A percentile compares a stretch with the other conserved stretches of the same genome.
phyloP scores from a whole-genome alignment of 257 asterid species.

The Ocimum tenuiflorum region DNA sequence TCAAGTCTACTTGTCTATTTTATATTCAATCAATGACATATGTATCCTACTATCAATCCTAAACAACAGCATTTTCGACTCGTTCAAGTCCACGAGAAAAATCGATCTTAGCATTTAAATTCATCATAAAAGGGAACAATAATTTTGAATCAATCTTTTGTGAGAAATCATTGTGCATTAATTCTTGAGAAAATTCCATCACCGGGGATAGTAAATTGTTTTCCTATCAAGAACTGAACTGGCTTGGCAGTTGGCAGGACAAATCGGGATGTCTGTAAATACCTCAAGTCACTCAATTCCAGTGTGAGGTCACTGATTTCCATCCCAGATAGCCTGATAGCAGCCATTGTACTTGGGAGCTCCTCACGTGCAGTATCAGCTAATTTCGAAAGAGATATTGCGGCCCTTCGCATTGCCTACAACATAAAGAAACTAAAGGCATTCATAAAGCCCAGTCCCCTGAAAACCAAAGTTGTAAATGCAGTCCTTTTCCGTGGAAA shows the following conservation, averaged over 20 bases:
- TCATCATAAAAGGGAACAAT: background rate
- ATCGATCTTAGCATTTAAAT: background rate
- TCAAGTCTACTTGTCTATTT: background rate
- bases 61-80: background rate
- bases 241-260: background rate
- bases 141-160: background rate
- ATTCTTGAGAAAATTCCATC: background rate
- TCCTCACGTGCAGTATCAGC: slow-evolving; percentile 85
- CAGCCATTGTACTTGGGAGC: slow-evolving; percentile 92
- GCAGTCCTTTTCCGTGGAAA: background rate
- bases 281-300: slow-evolving; percentile 84
- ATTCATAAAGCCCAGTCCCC: slow-evolving; percentile 8
- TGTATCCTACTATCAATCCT: background rate
- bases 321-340: slow-evolving; percentile 76
- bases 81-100: background rate
- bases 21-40: background rate
- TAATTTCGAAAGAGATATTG: slow-evolving; percentile 67
- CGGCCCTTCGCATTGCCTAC: slow-evolving; percentile 87
- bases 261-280: background rate
- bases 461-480: background rate
- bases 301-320: slow-evolving; percentile 87
- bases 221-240: background rate
- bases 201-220: background rate
- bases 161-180: background rate
- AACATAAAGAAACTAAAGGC: slow-evolving; percentile 4